Conservation (phyloP, 495 filamentous ascomycete genomes). For the Darksidea phi region DNA sequence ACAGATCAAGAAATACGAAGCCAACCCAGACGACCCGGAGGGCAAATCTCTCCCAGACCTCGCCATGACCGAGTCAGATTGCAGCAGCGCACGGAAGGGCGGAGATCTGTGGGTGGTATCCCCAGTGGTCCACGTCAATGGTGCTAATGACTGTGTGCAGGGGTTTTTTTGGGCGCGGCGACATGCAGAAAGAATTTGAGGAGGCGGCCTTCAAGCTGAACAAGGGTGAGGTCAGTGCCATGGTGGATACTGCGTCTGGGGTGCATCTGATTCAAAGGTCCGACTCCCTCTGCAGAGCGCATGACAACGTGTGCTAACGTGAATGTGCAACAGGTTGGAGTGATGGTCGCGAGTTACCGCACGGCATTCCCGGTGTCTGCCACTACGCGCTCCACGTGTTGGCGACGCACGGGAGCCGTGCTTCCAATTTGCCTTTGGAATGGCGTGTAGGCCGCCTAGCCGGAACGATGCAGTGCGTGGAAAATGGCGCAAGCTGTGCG, state of each 20-base stretch:
- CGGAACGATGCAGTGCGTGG: neutral
- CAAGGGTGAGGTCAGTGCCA: constrained; percentile 75
- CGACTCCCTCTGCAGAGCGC: neutral
- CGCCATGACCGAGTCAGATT: constrained; percentile 86
- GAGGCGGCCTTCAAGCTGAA: constrained; percentile 86
- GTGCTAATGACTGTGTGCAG: constrained; percentile 43
- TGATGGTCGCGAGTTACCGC: neutral
- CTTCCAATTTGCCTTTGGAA: too few relatives aligned
- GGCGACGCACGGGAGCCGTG: too few relatives aligned
- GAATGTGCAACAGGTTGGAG: constrained; percentile 21
- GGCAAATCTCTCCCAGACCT: constrained; percentile 67
- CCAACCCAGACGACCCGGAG: constrained; percentile 33
- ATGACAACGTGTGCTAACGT: neutral
- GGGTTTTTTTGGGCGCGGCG: constrained; percentile 85
- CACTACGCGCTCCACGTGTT: too few relatives aligned
- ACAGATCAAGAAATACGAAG: constrained; percentile 62
- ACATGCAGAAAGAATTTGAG: constrained; percentile 99
- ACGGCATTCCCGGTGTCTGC: too few relatives aligned
- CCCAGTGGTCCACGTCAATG: neutral
- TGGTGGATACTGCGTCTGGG: constrained; percentile 91
- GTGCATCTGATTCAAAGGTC: constrained; percentile 95
- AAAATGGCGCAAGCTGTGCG: neutral
- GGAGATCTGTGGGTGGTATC: constrained; percentile 71
- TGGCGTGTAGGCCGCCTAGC: too few relatives aligned
- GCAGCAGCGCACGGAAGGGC: constrained; percentile 87